Conservation (phyloP, 371 early-diverging fungal genomes). For the Dichotomocladium elegans region DNA sequence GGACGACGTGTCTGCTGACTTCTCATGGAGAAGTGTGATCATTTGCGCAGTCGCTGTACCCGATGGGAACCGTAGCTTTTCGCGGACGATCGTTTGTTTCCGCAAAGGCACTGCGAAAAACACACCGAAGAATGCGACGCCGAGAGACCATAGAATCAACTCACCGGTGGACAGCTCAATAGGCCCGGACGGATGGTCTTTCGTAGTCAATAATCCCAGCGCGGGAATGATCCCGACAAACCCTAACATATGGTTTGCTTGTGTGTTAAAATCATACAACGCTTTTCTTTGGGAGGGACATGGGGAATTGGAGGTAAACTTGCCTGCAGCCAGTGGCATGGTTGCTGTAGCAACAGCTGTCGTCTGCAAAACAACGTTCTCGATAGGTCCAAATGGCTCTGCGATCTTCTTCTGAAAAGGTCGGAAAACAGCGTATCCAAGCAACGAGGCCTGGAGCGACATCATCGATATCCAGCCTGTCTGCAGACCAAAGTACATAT, state of each 20-base stretch:
- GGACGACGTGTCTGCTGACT: background rate
- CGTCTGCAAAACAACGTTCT: slow-evolving; percentile 81
- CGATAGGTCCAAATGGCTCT: slow-evolving; percentile 65
- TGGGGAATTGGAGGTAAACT: background rate
- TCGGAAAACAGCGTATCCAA: slow-evolving; percentile 76
- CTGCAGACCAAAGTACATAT: slow-evolving; percentile 84
- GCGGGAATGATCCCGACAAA: slow-evolving; percentile 81
- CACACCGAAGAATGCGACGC: slow-evolving; percentile 84
- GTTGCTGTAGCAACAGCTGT: slow-evolving; percentile 83
- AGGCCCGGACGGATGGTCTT: slow-evolving; percentile 47
- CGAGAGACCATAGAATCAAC: slow-evolving; percentile 76
- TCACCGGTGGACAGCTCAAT: slow-evolving; percentile 44
- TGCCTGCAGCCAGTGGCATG: slow-evolving; percentile 79
- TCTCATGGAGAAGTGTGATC: slow-evolving; percentile 73
- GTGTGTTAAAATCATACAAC: too few species aligned
- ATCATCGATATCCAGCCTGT: slow-evolving; percentile 89
- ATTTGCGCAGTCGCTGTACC: slow-evolving; percentile 88
- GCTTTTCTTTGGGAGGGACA: background rate
- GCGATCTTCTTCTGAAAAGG: slow-evolving; percentile 45
- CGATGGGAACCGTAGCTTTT: slow-evolving; percentile 81
- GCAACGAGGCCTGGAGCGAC: slow-evolving; percentile 78
- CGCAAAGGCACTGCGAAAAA: slow-evolving; percentile 87
- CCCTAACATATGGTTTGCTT: slow-evolving; percentile 23
- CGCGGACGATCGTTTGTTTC: slow-evolving; percentile 72
- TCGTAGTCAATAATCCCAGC: slow-evolving; percentile 56